A percentile compares a stretch with the other conserved stretches of the same genome.
Conservation (phyloP, 2,329 filamentous ascomycete genomes). For the Ustulina deusta region DNA sequence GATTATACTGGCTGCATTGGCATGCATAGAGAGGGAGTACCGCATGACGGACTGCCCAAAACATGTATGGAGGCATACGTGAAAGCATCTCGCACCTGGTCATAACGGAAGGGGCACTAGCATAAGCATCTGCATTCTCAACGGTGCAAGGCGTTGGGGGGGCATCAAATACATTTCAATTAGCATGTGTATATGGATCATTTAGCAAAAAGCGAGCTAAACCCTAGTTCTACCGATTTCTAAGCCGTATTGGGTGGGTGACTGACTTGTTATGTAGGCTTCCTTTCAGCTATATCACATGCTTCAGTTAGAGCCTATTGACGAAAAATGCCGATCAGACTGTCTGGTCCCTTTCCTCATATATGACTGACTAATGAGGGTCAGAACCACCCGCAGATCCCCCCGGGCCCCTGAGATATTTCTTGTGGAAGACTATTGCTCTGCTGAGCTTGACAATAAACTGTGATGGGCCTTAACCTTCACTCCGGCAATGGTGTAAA, state of each 20-base stretch:
- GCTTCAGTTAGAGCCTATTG: not conserved
- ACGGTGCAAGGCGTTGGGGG: slow-evolving; percentile 36
- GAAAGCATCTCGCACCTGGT: slow-evolving; percentile 26
- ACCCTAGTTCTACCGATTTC: not conserved
- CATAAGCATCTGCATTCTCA: slow-evolving; percentile 37
- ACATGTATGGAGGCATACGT: slow-evolving; percentile 25
- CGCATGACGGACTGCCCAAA: slow-evolving; percentile 4
- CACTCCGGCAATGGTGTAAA: not conserved
- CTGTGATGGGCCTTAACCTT: not conserved
- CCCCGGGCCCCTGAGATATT: not conserved
- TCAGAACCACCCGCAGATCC: no score
- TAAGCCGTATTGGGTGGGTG: not conserved
- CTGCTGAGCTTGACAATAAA: not conserved
- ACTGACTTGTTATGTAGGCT: not conserved
- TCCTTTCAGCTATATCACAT: not conserved
- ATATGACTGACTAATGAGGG: not conserved
- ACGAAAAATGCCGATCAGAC: not conserved
- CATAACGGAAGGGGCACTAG: slow-evolving; percentile 20
- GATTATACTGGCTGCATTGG: slow-evolving; percentile 21
- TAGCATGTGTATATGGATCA: not conserved
- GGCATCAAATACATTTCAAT: slow-evolving; percentile 28
- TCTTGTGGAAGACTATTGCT: not conserved
- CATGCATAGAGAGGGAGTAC: slow-evolving; percentile 15
- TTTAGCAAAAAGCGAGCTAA: not conserved
- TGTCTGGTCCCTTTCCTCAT: not conserved